Conservation (phyloP, 2,329 filamentous ascomycete species). For the Tolypocladium capitatum region DNA sequence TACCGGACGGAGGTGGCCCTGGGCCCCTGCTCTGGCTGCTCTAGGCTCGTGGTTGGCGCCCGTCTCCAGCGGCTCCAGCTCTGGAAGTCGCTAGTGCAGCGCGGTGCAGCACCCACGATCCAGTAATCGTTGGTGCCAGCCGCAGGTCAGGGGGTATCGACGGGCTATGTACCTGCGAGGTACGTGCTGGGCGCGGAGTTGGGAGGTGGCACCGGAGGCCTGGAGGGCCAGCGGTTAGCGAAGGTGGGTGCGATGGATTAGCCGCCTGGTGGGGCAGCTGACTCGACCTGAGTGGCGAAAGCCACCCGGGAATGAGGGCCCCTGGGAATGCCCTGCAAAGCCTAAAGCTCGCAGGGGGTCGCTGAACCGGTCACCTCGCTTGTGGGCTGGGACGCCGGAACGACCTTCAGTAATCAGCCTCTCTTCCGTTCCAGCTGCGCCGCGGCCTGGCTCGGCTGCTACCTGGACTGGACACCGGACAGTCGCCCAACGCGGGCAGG, state of each 20-base stretch:
- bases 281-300: conserved; percentile 15
- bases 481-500: background rate
- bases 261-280: conserved; percentile 18
- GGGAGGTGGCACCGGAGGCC: background rate
- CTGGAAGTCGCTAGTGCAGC: background rate
- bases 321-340: background rate
- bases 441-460: background rate
- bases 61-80: background rate
- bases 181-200: background rate
- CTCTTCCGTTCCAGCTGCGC: background rate
- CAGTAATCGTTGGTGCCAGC: background rate
- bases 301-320: background rate
- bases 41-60: background rate
- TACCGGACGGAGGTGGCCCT: too few species aligned
- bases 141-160: background rate
- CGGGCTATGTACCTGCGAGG: background rate
- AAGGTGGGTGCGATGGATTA: conserved; percentile 5
- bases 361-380: background rate
- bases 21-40: background rate
- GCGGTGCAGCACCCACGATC: background rate
- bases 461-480: background rate
- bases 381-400: background rate
- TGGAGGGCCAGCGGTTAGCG: background rate
- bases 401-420: background rate
- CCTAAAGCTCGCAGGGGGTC: background rate